A percentile compares a stretch with the other conserved stretches of the same genome.
Evolutionary conservation across 768 basidiomycete species (phyloP).

Genomic region (Wakefieldia striispora): DNA sequence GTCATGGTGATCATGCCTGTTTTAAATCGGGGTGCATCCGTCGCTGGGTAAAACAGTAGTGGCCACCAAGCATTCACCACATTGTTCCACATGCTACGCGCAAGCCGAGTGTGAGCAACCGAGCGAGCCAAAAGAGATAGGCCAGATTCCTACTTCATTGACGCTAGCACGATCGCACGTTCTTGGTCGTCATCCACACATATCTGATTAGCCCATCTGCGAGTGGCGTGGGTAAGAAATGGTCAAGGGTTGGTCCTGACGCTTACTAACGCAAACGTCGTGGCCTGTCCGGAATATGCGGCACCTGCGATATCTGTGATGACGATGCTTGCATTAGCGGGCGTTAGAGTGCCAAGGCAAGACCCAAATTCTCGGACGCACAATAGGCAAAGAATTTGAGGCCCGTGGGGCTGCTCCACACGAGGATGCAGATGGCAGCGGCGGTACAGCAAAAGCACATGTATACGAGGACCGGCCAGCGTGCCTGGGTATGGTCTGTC

Average conservation of each 20-base stretch:
- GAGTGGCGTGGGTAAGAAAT: slow-evolving; percentile 5
- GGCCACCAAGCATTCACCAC: slow-evolving; percentile 70
- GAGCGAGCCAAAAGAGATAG: background rate
- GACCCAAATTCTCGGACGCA: slow-evolving; percentile 26
- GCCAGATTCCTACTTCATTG: slow-evolving; percentile 60
- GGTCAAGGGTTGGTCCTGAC: background rate
- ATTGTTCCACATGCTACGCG: slow-evolving; percentile 63
- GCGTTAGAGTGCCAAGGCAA: background rate
- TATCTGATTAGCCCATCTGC: slow-evolving; percentile 77
- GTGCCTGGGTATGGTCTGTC: slow-evolving; percentile 56
- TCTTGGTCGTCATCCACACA: slow-evolving; percentile 70
- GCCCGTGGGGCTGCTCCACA: slow-evolving; percentile 56
- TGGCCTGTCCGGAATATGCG: slow-evolving; percentile 73
- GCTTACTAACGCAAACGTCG: slow-evolving; percentile 61
- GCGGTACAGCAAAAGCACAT: slow-evolving; percentile 56
- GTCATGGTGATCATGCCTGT: slow-evolving; percentile 74
- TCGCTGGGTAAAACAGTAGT: slow-evolving; percentile 69
- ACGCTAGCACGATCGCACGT: slow-evolving; percentile 65
- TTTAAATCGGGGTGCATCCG: slow-evolving; percentile 63
- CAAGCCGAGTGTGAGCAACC: background rate
- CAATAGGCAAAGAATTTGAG: slow-evolving; percentile 80
- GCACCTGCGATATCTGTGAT: slow-evolving; percentile 55
- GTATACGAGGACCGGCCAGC: slow-evolving; percentile 66
- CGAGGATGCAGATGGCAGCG: slow-evolving; percentile 56
- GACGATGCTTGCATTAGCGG: background rate